These are phyloP conservation scores for Pestalotiopsis sp. DNA, from an alignment of 2,329 filamentous ascomycete species.

Conservation along the genomic window DNA sequence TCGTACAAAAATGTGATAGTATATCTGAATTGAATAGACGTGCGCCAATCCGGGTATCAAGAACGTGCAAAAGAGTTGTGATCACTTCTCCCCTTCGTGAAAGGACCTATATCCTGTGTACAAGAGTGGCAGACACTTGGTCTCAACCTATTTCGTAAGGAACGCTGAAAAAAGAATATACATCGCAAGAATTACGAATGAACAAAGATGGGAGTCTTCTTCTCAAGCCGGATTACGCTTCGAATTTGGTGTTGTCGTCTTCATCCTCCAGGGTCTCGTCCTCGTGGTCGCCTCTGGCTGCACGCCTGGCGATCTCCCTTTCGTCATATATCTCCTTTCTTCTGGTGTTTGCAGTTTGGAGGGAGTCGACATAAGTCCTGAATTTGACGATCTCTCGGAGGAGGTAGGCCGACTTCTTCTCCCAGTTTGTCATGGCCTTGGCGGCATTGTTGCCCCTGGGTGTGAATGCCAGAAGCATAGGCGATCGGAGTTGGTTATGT, in stretches of 20 bases:
- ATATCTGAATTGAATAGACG: not conserved
- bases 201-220: not conserved
- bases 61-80: not conserved
- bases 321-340: conserved; percentile 73
- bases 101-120: not conserved
- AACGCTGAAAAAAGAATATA: conserved; percentile 2
- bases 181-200: not conserved
- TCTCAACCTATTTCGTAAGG: not conserved
- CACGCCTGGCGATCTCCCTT: conserved; percentile 53
- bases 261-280: conserved; percentile 31
- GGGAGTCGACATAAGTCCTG: conserved; percentile 86
- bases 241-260: not conserved
- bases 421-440: conserved; percentile 95
- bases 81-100: not conserved
- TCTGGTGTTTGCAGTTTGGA: conserved; percentile 70
- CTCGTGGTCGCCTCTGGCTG: conserved; percentile 48
- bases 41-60: conserved; percentile 2
- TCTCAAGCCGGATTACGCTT: not conserved
- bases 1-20: not conserved
- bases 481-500: conserved; percentile 85
- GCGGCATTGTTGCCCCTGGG: conserved; percentile 78
- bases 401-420: conserved; percentile 90
- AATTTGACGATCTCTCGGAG: conserved; percentile 96
- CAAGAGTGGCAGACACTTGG: not conserved
- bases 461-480: conserved; percentile 89